Conservation (phyloP, 495 filamentous ascomycete genomes). For the Cudoniella acicularis region DNA sequence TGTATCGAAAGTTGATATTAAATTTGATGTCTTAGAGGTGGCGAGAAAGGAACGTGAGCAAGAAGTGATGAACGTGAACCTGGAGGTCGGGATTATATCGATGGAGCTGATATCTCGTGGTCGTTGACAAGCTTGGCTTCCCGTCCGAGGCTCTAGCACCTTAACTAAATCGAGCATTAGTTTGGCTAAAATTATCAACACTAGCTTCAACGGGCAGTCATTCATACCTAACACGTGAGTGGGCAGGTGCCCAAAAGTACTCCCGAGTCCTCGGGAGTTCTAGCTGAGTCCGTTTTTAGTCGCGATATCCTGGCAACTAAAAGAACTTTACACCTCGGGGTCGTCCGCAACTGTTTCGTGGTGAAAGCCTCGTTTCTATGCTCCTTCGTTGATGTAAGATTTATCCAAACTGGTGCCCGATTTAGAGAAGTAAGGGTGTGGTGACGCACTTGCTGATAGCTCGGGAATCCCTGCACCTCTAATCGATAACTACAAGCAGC, state of each 20-base stretch:
- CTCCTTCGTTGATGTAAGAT: no score
- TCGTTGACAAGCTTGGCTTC: background rate
- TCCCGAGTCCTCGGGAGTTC: no score
- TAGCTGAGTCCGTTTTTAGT: no score
- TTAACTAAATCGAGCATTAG: background rate
- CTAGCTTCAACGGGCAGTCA: background rate
- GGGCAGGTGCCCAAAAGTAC: background rate
- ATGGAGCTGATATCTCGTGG: background rate
- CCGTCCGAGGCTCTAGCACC: background rate
- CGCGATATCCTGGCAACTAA: no score
- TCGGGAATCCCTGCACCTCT: background rate
- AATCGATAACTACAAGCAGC: background rate
- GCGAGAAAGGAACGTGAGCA: background rate
- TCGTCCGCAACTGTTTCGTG: no score
- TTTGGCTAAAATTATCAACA: no score
- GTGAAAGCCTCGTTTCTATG: no score
- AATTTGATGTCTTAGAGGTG: background rate
- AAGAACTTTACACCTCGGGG: no score
- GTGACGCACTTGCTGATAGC: background rate
- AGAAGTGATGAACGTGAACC: background rate
- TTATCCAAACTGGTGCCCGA: no score
- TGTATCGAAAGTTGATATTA: background rate
- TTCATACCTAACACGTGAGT: background rate
- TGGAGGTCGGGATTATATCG: background rate
- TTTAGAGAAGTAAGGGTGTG: no score